Conservation (phyloP, 768 basidiomycete genomes). For the Lyophyllum atratum region DNA sequence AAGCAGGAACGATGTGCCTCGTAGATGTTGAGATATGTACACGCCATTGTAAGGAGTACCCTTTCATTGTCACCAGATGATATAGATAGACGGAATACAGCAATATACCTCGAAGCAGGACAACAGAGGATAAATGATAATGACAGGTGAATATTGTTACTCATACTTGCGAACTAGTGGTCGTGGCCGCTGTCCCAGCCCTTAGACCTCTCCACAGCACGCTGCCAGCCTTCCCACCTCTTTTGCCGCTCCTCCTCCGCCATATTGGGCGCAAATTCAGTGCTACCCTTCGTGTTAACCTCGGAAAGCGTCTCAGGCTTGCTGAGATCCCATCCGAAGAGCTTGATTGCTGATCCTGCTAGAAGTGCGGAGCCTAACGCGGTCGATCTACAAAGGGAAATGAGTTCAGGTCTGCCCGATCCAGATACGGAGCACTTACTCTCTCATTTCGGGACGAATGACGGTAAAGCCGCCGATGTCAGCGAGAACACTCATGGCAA, state of each 20-base stretch:
- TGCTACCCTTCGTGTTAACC: conserved; percentile 86
- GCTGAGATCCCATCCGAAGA: conserved; percentile 91
- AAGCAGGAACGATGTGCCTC: too few species aligned
- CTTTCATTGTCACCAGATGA: too few species aligned
- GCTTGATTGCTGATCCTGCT: conserved; percentile 82
- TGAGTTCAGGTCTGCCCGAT: background rate
- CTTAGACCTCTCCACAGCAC: conserved; percentile 81
- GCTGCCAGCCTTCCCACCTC: conserved; percentile 83
- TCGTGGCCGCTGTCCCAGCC: conserved; percentile 75
- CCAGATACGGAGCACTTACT: conserved; percentile 53
- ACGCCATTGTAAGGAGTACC: too few species aligned
- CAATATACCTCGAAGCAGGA: too few species aligned
- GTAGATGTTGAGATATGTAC: too few species aligned
- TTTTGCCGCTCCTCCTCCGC: conserved; percentile 54
- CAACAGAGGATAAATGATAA: background rate
- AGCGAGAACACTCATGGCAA: conserved; percentile 84
- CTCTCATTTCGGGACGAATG: conserved; percentile 93
- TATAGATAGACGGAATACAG: conserved; percentile 1
- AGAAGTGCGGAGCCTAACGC: conserved; percentile 94
- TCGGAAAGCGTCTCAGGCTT: conserved; percentile 80
- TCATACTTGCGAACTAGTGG: conserved; percentile 14
- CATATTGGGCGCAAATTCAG: conserved; percentile 63
- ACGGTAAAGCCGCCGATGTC: conserved; percentile 93
- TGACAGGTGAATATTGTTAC: background rate
- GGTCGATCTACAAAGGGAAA: conserved; percentile 65